Evolutionary conservation across 2,329 filamentous ascomycete genomes (phyloP), one percentile per base, ranked within the genome.

Genomic region (Alternaria sp.): DNA sequence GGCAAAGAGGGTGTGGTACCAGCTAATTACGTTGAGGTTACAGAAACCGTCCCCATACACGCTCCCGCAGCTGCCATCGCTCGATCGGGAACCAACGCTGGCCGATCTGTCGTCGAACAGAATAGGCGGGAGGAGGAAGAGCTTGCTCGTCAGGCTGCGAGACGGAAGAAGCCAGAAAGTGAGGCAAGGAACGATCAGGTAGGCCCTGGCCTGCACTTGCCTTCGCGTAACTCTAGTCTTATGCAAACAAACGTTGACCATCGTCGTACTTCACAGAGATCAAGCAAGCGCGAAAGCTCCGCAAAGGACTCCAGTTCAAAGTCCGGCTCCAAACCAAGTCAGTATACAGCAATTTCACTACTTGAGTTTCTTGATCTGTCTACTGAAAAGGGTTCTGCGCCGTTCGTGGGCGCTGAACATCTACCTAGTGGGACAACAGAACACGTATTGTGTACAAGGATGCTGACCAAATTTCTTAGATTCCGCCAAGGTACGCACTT

Each of bases 1-100:
- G 93, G 93, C 71, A 96, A 94, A 77, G 93, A 97, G 82, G 96
- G 96, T 43, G 96, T 99, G 25, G 94, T 99, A 9, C 96, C 96
- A 14, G 96, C 94, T 84, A 97, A 93, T 81, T 99, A 98, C 75
- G 90, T 99, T 71, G 95, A 99, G 79, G 84, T 97, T 56, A 94
- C 89, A 21, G 93, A 93, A 59, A 87, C 87, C 12, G 80, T 90
- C 23, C 79, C 86, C 9, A 81, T 86, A 25, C 81, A 85, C 18
- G 75, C 82, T 33, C 81, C 86, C 5, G 82, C 86, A 37, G 80
- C 85, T 25, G 73, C 82, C 18, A 58, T 75, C 26, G 83, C 82
- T 46, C 82, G 85, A 43, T 82, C 84, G 11, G 88, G 89, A 8
- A 73, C 90, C 50, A 87, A 88, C 63, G 85, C 86, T 18, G 88